Evolutionary conservation across 108 stramenopile species (phyloP).

Genomic region (Stephanodiscus minutulus): DNA sequence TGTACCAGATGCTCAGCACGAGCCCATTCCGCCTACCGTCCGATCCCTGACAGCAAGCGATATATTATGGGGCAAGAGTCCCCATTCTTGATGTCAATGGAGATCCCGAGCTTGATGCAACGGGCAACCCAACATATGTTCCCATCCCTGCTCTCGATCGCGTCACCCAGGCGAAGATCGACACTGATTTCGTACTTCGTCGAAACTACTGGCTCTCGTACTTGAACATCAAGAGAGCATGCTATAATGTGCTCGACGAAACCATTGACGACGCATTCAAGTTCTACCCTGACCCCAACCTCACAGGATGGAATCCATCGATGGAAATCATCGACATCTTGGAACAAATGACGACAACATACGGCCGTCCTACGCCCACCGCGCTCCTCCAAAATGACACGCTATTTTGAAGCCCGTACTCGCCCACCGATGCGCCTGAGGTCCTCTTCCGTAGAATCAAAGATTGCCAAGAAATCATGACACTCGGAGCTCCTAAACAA

Average conservation of each 20-base stretch:
- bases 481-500: background rate
- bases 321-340: background rate
- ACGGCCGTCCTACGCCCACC: background rate
- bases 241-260: background rate
- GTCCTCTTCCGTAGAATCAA: background rate
- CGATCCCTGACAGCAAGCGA: background rate
- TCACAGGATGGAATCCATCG: background rate
- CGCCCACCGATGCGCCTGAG: background rate
- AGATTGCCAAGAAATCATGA: background rate
- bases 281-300: background rate
- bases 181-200: too few species aligned
- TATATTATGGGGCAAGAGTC: background rate
- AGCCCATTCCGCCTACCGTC: background rate
- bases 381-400: background rate
- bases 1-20: background rate
- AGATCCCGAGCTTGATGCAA: too few species aligned
- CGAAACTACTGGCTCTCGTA: background rate
- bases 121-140: too few species aligned
- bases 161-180: too few species aligned
- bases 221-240: background rate
- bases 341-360: background rate
- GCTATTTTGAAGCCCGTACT: background rate
- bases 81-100: background rate
- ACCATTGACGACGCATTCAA: background rate
- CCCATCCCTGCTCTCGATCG: too few species aligned